Base-by-base conservation (phyloP, 1,284 basidiomycete species). In the Meripilus lineatus region DNA sequence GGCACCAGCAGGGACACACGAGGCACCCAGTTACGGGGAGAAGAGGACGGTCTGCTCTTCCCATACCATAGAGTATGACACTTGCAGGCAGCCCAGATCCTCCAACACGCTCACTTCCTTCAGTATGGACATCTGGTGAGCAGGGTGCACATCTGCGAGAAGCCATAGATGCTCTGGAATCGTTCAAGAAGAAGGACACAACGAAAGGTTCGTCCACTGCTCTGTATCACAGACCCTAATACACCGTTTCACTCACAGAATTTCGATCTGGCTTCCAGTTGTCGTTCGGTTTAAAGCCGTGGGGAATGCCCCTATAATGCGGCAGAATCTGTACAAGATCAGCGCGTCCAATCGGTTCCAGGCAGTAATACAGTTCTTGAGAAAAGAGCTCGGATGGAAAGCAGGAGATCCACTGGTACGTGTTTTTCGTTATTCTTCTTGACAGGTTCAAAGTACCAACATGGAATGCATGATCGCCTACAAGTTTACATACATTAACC, bases 291-390 rank as follows among this genome's bases (percentile, higher is more conserved):
- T 98, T 81, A 97, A 96, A 62, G 93, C 94, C 1, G 92, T 96
- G n/a, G 95, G 95, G 34, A 94, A 94, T 54, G 94, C 94, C 0
- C 95, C 95, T 1, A 94, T 98, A 57, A 96, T 98, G 93, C 95
- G 89, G 69, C 89, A 95, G 70, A 97, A 97, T 68, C 89, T 95
- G 61, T 97, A 93, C 79, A 95, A 95, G 71, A 95, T 98, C 55
- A 94, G 93, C 0, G 89, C 93, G 4, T 87, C 88, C 38, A 95
- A 97, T 65, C 77, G 88, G 43, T 99, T 98, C 60, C 93, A 96
- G 61, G 89, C 93, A 1, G 95, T 98, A 44, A 94, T 96, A 39
- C 85, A 92, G 55, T 98, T 98, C 61, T 62, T 98, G 63, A 71
- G 94, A 45, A 93, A 86, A 58, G 93, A 98, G 62, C 67, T 98